These are phyloP conservation scores for Hymenotorrendiella dingleyae DNA, from an alignment of 2,329 filamentous ascomycete genomes.

Conservation along the genomic window DNA sequence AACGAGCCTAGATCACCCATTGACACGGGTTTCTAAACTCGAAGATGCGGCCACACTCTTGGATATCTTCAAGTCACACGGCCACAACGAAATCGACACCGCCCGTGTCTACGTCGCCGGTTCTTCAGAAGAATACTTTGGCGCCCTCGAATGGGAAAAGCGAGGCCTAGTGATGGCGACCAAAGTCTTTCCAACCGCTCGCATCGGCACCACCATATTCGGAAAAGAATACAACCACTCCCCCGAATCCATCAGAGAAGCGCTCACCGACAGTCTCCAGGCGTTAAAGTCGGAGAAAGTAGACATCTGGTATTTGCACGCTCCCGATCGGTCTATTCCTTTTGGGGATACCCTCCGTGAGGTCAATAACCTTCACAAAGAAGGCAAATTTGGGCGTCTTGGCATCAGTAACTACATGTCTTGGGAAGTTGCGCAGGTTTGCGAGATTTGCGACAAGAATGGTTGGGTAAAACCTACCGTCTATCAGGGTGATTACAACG, in stretches of 20 bases:
- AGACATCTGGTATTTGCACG: conserved; percentile 27
- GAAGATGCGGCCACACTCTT: conserved; percentile 54
- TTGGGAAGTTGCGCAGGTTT: conserved; percentile 27
- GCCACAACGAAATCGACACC: conserved; percentile 66
- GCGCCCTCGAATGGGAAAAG: conserved; percentile 53
- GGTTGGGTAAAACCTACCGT: conserved; percentile 31
- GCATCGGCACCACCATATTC: conserved; percentile 27
- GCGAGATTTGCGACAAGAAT: conserved; percentile 29
- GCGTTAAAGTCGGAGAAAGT: conserved; percentile 46
- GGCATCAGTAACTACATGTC: conserved; percentile 57
- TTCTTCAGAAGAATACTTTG: conserved; percentile 58
- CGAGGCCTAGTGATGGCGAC: conserved; percentile 58
- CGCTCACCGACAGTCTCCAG: conserved; percentile 43
- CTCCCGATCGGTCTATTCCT: conserved; percentile 24
- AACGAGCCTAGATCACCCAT: too few species aligned
- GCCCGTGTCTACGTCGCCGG: conserved; percentile 60
- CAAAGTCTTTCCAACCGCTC: conserved; percentile 35
- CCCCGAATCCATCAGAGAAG: conserved; percentile 42
- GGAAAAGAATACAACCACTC: conserved; percentile 44
- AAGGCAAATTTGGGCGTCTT: conserved; percentile 37
- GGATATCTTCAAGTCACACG: conserved; percentile 58
- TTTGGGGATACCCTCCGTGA: conserved; percentile 27
- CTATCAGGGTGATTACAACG: conserved; percentile 33
- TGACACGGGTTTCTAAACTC: conserved; percentile 7
- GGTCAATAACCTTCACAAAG: conserved; percentile 31